Conservation (phyloP, 495 filamentous ascomycete species). For the Aspergillus bridgeri region DNA sequence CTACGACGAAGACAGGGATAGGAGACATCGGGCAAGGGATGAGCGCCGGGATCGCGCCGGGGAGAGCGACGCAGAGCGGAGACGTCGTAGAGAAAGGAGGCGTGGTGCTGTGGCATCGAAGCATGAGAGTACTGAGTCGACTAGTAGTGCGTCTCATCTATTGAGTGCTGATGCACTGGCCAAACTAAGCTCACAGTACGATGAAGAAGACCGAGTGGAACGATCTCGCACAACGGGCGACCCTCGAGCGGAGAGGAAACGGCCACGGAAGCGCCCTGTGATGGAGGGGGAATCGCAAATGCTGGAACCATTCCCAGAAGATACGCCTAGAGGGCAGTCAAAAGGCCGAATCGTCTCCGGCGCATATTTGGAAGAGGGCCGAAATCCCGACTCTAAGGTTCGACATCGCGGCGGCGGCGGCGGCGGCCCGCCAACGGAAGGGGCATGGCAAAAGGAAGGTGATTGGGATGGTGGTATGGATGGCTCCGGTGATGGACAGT, state of each 20-base stretch:
- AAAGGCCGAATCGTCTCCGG: slow-evolving; percentile 64
- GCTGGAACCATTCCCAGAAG: slow-evolving; percentile 27
- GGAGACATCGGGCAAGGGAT: too few species aligned
- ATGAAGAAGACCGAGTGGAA: slow-evolving; percentile 26
- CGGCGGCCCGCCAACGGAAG: slow-evolving; percentile 28
- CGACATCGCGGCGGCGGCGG: slow-evolving; percentile 35
- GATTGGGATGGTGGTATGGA: slow-evolving; percentile 34
- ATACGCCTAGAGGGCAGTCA: slow-evolving; percentile 38
- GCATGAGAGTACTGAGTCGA: slow-evolving; percentile 40
- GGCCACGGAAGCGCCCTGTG: slow-evolving; percentile 28
- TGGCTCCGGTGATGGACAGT: slow-evolving; percentile 11
- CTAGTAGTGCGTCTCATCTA: slow-evolving; percentile 37
- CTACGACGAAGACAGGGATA: background rate
- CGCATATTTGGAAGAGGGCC: slow-evolving; percentile 64
- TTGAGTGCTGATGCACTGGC: slow-evolving; percentile 56
- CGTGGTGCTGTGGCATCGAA: slow-evolving; percentile 25
- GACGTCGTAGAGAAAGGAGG: slow-evolving; percentile 20
- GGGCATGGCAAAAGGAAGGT: slow-evolving; percentile 27
- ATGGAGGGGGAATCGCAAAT: slow-evolving; percentile 25
- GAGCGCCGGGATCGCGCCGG: slow-evolving; percentile 17
- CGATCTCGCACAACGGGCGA: slow-evolving; percentile 27
- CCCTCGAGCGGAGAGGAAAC: slow-evolving; percentile 36
- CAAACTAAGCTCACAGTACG: slow-evolving; percentile 56
- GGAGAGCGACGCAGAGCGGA: slow-evolving; percentile 13
- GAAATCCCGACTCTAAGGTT: slow-evolving; percentile 34